A percentile compares a stretch with the other conserved stretches of the same genome.
These are phyloP conservation scores for Salix viminalis DNA, from an alignment of 345 rosid genomes.

Conservation along the genomic window DNA sequence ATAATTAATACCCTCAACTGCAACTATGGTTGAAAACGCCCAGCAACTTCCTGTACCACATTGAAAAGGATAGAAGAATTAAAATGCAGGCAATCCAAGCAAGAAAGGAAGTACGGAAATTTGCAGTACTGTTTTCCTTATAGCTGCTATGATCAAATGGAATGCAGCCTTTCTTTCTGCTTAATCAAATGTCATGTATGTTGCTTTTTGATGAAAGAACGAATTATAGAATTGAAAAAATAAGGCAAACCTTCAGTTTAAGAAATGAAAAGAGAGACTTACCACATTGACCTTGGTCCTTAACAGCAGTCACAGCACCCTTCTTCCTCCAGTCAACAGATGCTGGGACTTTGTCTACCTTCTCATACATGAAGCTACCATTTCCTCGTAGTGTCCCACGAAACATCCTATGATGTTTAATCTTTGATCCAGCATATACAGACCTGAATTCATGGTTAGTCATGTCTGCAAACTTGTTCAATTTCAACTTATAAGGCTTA, in stretches of 20 bases:
- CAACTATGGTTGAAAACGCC: conserved; percentile 73
- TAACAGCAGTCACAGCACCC: conserved; percentile 68
- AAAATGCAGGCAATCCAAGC: neutral
- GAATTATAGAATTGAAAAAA: neutral
- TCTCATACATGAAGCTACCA: conserved; percentile 56
- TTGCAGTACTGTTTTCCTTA: neutral
- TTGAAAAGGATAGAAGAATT: neutral
- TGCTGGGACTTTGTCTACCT: conserved; percentile 32
- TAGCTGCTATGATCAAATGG: neutral
- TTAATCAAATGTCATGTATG: neutral
- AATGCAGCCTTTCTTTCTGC: neutral
- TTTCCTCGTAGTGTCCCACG: conserved; percentile 34
- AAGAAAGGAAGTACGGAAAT: neutral
- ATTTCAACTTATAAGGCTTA: conserved; percentile 71
- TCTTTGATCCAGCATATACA: conserved; percentile 61
- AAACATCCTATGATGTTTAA: conserved; percentile 65
- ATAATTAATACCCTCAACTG: conserved; percentile 55
- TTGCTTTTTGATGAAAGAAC: neutral
- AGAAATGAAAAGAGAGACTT: neutral
- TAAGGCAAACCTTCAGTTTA: neutral
- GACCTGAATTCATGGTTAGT: conserved; percentile 67
- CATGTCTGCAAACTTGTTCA: conserved; percentile 85
- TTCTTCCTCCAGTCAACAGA: conserved; percentile 76
- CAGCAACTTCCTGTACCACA: conserved; percentile 64
- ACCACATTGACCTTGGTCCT: conserved; percentile 93